phyloP scores from a whole-genome alignment of 257 asterid species.

The Rhazya stricta region DNA sequence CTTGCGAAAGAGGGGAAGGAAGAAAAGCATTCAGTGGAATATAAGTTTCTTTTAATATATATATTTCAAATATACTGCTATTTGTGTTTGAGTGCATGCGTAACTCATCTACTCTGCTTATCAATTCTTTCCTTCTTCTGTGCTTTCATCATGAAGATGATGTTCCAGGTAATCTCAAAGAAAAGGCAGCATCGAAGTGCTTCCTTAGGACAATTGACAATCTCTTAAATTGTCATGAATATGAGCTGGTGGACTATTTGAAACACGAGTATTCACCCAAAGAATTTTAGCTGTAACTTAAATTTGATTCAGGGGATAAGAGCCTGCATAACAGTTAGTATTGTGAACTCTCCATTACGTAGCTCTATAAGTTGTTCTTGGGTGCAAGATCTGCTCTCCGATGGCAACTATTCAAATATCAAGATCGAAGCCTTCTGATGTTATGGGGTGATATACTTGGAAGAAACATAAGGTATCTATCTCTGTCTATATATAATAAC shows the following conservation, averaged over 20 bases:
- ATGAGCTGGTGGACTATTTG: too few species aligned
- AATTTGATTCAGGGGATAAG: not conserved
- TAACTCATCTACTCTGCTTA: too few species aligned
- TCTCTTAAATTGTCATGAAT: slow-evolving; percentile 35
- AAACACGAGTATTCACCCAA: too few species aligned
- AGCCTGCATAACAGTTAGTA: not conserved
- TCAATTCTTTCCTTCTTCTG: too few species aligned
- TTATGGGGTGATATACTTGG: not conserved
- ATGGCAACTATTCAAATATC: not conserved
- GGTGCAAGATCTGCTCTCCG: not conserved
- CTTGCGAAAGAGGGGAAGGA: not conserved
- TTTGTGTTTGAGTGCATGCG: not conserved
- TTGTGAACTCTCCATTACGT: not conserved
- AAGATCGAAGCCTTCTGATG: not conserved
- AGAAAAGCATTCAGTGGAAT: not conserved
- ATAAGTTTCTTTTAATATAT: not conserved
- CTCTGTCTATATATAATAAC: too few species aligned
- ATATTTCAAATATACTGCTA: not conserved
- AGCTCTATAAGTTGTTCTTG: not conserved
- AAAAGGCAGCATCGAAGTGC: slow-evolving; percentile 65
- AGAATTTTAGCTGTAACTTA: not conserved
- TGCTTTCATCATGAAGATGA: not conserved
- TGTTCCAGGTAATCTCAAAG: slow-evolving; percentile 47
- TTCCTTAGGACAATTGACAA: slow-evolving; percentile 42
- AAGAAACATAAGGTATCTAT: not conserved